These are phyloP conservation scores for Phoenix roebelenii DNA, from an alignment of 176 grass and related monocot species.

Conservation along the genomic window DNA sequence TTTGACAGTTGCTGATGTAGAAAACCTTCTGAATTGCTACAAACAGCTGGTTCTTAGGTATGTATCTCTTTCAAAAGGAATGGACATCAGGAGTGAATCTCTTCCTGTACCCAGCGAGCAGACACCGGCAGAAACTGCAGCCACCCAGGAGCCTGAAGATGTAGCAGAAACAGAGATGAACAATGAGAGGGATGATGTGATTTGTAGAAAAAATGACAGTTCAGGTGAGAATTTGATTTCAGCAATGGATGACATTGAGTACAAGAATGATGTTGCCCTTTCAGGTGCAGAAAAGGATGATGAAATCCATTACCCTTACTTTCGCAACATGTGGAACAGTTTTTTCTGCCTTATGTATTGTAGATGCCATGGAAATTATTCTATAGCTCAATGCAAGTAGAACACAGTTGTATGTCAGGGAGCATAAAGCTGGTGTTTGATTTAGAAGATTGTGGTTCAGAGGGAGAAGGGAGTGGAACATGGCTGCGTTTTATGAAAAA, in stretches of 20 bases:
- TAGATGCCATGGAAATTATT: too few species aligned
- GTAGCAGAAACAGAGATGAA: slow-evolving; percentile 16
- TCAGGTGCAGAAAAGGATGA: slow-evolving; percentile 12
- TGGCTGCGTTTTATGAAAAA: too few species aligned
- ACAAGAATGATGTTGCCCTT: slow-evolving; percentile 18
- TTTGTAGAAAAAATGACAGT: slow-evolving; percentile 21
- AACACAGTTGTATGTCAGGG: too few species aligned
- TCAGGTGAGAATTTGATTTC: slow-evolving; percentile 23
- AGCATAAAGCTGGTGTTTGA: too few species aligned
- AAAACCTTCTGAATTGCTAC: slow-evolving; percentile 79
- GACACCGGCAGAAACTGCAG: slow-evolving; percentile 22
- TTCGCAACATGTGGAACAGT: too few species aligned
- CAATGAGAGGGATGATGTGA: slow-evolving; percentile 12
- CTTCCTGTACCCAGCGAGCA: slow-evolving; percentile 13
- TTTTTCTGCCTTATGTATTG: too few species aligned
- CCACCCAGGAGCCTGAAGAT: slow-evolving; percentile 29
- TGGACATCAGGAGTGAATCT: slow-evolving; percentile 33
- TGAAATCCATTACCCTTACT: background rate
- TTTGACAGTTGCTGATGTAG: slow-evolving; percentile 82
- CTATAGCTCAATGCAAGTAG: too few species aligned
- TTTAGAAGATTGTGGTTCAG: too few species aligned
- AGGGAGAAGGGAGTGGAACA: too few species aligned
- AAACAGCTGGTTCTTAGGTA: slow-evolving; percentile 72
- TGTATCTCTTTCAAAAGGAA: slow-evolving; percentile 65
- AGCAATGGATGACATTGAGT: slow-evolving; percentile 12